These are phyloP conservation scores for Tolypocladium tundrense DNA, from an alignment of 2,329 filamentous ascomycete species.

Conservation along the genomic window DNA sequence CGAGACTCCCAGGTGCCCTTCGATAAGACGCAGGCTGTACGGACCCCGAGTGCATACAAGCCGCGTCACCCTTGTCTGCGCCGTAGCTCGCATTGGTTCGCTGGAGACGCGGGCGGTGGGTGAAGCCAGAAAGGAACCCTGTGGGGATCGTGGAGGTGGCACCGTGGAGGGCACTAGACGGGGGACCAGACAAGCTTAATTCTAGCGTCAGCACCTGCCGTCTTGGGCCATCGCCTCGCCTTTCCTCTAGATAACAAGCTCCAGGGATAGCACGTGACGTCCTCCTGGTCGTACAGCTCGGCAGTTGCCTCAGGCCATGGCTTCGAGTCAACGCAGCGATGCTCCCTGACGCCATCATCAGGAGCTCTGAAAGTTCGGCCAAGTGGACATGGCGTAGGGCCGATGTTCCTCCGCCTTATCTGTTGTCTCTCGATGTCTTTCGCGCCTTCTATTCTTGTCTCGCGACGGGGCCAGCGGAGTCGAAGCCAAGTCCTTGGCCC, in stretches of 20 bases:
- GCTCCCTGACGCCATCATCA: neutral
- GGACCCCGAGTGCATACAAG: neutral
- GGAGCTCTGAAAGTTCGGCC: neutral
- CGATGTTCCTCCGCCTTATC: neutral
- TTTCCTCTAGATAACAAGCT: neutral
- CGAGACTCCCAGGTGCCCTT: no score
- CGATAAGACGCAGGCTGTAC: no score
- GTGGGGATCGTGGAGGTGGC: neutral
- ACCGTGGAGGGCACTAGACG: neutral
- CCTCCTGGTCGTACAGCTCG: no score
- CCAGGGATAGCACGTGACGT: neutral
- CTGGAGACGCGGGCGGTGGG: no score
- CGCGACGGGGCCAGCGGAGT: neutral
- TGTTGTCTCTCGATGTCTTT: neutral
- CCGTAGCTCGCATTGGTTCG: neutral
- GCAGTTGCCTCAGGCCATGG: neutral
- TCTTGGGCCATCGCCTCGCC: neutral
- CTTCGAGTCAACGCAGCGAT: neutral
- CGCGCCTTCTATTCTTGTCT: neutral
- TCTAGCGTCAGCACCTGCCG: neutral
- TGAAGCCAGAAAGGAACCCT: no score
- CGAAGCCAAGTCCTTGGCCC: neutral
- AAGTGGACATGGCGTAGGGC: neutral
- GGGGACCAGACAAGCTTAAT: neutral
- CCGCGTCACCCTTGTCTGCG: neutral